Evolutionary conservation across 108 stramenopile genomes (phyloP).

Genomic region (Skeletonema tropicum): DNA sequence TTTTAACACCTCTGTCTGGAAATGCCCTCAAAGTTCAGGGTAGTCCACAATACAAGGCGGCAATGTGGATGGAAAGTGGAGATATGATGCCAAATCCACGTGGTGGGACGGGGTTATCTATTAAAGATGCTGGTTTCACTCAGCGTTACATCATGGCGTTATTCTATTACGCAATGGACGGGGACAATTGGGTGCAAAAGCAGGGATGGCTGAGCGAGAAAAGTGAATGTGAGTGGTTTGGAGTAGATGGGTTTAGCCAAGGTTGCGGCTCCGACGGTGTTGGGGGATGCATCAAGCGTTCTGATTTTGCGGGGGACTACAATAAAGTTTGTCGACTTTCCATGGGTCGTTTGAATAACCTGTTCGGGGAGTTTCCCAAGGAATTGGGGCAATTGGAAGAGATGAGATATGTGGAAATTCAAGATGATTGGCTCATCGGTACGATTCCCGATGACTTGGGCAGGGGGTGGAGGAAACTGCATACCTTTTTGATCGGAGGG

Average conservation of each 20-base stretch:
- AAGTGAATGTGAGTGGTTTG: slow-evolving; percentile 40
- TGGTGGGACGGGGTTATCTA: slow-evolving; percentile 6
- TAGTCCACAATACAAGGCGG: slow-evolving; percentile 47
- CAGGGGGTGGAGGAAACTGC: slow-evolving; percentile 36
- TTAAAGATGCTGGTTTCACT: slow-evolving; percentile 40
- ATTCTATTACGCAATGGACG: slow-evolving; percentile 61
- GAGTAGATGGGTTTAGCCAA: slow-evolving; percentile 22
- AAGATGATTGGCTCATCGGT: slow-evolving; percentile 23
- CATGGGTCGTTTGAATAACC: slow-evolving; percentile 26
- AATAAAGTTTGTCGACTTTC: slow-evolving; percentile 40
- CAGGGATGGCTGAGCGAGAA: slow-evolving; percentile 30
- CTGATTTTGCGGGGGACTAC: slow-evolving; percentile 29
- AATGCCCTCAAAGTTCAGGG: slow-evolving; percentile 20
- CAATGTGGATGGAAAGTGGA: slow-evolving; percentile 46
- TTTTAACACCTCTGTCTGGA: slow-evolving; percentile 21
- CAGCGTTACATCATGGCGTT: slow-evolving; percentile 55
- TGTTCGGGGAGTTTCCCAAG: slow-evolving; percentile 36
- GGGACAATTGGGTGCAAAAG: slow-evolving; percentile 28
- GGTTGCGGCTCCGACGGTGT: slow-evolving; percentile 23
- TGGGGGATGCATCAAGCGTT: slow-evolving; percentile 30
- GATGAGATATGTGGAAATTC: slow-evolving; percentile 40
- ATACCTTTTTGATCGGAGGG: slow-evolving; percentile 21
- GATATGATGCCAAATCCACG: slow-evolving; percentile 18
- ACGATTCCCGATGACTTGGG: slow-evolving; percentile 28
- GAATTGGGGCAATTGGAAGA: slow-evolving; percentile 35